phyloP scores from a whole-genome alignment of 2,329 filamentous ascomycete species.

The Pseudogymnoascus sp. region DNA sequence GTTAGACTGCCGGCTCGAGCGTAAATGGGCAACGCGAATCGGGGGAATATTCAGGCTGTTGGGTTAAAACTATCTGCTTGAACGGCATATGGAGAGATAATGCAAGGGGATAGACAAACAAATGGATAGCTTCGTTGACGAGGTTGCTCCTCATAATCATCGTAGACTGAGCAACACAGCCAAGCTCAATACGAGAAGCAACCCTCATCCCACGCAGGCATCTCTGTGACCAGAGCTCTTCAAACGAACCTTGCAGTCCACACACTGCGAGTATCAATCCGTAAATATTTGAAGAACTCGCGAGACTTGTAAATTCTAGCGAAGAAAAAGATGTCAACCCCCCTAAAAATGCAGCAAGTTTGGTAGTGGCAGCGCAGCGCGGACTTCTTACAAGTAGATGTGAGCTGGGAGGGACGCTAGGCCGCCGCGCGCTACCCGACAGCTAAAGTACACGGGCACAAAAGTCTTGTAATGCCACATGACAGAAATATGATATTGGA shows the following conservation, averaged over 20 bases:
- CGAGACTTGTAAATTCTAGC: background rate
- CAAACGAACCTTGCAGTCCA: background rate
- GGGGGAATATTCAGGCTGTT: background rate
- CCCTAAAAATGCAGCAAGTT: background rate
- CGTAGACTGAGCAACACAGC: background rate
- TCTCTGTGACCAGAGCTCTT: background rate
- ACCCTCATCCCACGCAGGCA: background rate
- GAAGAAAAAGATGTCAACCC: background rate
- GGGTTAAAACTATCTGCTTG: background rate
- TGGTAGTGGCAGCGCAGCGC: background rate
- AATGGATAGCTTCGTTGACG: background rate
- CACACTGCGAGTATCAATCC: background rate
- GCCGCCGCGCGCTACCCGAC: background rate
- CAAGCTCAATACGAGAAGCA: background rate
- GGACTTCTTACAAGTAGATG: background rate
- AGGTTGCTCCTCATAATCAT: background rate
- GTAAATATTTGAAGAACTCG: background rate
- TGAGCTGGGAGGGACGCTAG: background rate
- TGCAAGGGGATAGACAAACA: background rate
- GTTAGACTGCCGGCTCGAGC: background rate
- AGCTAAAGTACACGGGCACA: background rate
- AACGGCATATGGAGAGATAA: background rate
- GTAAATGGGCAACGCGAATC: background rate
- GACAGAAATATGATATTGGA: background rate
- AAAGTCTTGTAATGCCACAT: background rate